phyloP scores from a whole-genome alignment of 1,284 basidiomycete species.

The Trametes sp. region DNA sequence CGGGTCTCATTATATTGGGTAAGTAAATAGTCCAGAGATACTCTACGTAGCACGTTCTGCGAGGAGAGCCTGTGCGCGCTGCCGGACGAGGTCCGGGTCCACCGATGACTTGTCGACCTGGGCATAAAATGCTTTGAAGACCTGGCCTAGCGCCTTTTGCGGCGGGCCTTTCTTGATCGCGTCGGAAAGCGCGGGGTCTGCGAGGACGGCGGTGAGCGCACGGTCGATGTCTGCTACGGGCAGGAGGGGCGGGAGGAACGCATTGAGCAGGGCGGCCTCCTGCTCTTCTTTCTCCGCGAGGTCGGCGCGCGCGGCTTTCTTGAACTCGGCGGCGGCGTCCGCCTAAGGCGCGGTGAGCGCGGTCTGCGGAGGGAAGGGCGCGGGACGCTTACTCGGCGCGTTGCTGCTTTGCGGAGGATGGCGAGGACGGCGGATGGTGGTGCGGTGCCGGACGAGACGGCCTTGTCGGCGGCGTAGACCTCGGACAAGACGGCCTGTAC shows the following conservation, averaged over 20 bases:
- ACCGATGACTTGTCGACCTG: constrained; percentile 66
- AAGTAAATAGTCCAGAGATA: neutral
- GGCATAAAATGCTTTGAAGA: constrained; percentile 70
- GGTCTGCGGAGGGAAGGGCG: neutral
- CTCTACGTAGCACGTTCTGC: constrained; percentile 9
- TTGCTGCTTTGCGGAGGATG: constrained; percentile 65
- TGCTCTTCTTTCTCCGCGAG: constrained; percentile 67
- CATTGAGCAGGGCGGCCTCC: constrained; percentile 62
- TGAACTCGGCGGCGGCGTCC: constrained; percentile 66
- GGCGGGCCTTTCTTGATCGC: constrained; percentile 25
- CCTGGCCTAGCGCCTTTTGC: constrained; percentile 52
- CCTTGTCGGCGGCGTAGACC: constrained; percentile 72
- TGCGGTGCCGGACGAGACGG: constrained; percentile 46
- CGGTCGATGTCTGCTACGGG: constrained; percentile 61
- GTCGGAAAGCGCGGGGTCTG: constrained; percentile 38
- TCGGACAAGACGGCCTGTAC: constrained; percentile 71
- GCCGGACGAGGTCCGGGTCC: constrained; percentile 62
- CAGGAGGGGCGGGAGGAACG: constrained; percentile 67
- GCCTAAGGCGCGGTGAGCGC: constrained; percentile 46
- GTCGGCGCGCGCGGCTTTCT: constrained; percentile 63
- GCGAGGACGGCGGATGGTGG: constrained; percentile 53
- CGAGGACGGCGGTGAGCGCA: constrained; percentile 52
- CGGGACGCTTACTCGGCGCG: constrained; percentile 60
- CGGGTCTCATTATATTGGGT: too few species aligned
- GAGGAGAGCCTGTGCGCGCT: constrained; percentile 54